Base-by-base conservation (phyloP, 352 stramenopile genomes). In the Phytophthora litchii region DNA sequence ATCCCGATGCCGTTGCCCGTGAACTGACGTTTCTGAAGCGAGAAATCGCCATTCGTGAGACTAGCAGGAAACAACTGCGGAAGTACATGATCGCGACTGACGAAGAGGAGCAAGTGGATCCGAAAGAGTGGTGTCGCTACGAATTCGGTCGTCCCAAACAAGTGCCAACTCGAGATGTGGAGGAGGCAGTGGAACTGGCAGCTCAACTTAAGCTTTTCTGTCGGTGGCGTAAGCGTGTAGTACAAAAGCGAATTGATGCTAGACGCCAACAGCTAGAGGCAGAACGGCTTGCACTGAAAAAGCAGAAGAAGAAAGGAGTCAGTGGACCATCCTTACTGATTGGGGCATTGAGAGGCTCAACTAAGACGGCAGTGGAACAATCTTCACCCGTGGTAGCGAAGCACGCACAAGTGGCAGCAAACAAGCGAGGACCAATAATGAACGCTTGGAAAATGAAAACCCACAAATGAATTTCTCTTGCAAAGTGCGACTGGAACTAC, bases 81-180 rank as follows among this genome's bases (percentile, higher is more conserved):
- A 83, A 84, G 51, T 91, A 83, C 59, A 91, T 91, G 82, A 49
- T 91, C 19, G 79, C 78, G 17, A 89, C 79, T 1, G 80, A 91
- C 34, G 47, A 70, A 44, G 72, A 83, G 41, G 67, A 85, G 21
- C 50, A 59, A 4, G 80, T 81, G 13, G 82, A 91, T 54, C 62
- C 70, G 0, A 87, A 82, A 44, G 82, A 91, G 37, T 91, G 82
- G 82, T 55, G 60, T 29, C 65, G 78, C 0, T 90, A 91, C 50
- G 69, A 77, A n/a, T 82, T 78, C 32, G 69, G 78, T 1, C 57
- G 59, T 17, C 76, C 78, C 7, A 72, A 72, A 6, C 54, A 67
- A 25, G 67, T 85, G 0, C 80, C 79, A 4, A 72, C 54, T 20
- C 52, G 76, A 23, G 74, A 85, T 35, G 72, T 88, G 0, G 78